A percentile compares a stretch with the other conserved stretches of the same genome.
Conservation (phyloP, 257 asterid genomes). For the Verbena officinalis region DNA sequence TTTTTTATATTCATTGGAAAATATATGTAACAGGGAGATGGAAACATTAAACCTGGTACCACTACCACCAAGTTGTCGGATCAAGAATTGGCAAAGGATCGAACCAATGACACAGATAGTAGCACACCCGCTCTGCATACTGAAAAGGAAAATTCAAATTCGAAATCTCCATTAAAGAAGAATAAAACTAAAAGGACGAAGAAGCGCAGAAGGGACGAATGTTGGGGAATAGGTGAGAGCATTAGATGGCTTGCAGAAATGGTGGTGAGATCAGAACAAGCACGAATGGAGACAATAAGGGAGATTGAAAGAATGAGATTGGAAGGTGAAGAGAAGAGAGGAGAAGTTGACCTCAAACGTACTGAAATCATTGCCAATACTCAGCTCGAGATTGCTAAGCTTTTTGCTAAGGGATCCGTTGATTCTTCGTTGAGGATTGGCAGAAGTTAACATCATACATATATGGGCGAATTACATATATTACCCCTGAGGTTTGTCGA, state of each 20-base stretch:
- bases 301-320: conserved; percentile 59
- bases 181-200: background rate
- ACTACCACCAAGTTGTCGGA: conserved; percentile 39
- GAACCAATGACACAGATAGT: conserved; percentile 39
- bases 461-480: no score
- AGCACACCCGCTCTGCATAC: conserved; percentile 54
- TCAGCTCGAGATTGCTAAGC: conserved; percentile 56
- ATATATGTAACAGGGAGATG: conserved; percentile 42
- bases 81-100: conserved; percentile 40
- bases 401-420: conserved; percentile 46
- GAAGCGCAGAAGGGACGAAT: conserved; percentile 34
- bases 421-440: conserved; percentile 49
- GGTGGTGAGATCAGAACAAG: conserved; percentile 53
- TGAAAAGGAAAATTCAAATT: conserved; percentile 31
- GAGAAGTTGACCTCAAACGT: conserved; percentile 55
- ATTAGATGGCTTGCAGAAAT: conserved; percentile 54
- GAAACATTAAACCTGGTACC: conserved; percentile 18
- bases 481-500: no score
- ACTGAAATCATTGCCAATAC: conserved; percentile 58
- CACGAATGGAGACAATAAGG: conserved; percentile 55
- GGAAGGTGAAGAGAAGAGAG: conserved; percentile 54
- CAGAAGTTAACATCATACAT: conserved; percentile 31
- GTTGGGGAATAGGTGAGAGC: conserved; percentile 48
- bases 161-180: no score
- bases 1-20: no score